phyloP scores from a whole-genome alignment of 2,329 filamentous ascomycete species.

The Fusarium sp. region DNA sequence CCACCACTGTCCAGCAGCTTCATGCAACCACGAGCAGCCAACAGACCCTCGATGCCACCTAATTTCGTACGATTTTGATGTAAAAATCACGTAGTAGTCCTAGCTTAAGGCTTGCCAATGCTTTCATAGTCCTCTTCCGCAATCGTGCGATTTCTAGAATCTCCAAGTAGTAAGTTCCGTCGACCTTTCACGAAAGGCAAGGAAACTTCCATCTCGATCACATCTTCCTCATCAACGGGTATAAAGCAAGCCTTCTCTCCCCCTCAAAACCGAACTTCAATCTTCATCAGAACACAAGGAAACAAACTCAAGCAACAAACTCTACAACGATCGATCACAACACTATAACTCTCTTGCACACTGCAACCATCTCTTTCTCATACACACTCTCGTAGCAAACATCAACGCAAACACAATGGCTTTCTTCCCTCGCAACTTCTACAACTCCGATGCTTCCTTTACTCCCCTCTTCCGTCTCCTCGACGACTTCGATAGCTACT shows the following conservation, averaged over 20 bases:
- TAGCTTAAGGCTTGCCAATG: slow-evolving; percentile 13
- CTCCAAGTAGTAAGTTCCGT: slow-evolving; percentile 20
- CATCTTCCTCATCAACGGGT: slow-evolving; percentile 22
- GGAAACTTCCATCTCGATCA: slow-evolving; percentile 23
- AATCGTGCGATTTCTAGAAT: slow-evolving; percentile 39
- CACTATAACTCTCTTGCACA: slow-evolving; percentile 26
- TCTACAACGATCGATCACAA: not conserved
- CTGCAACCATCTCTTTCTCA: slow-evolving; percentile 36
- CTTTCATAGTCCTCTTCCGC: slow-evolving; percentile 3
- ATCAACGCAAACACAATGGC: slow-evolving; percentile 59
- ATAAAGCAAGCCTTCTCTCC: slow-evolving; percentile 43
- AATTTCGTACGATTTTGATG: slow-evolving; percentile 26
- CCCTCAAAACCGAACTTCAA: slow-evolving; percentile 13
- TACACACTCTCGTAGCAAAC: slow-evolving; percentile 27
- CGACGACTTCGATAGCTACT: slow-evolving; percentile 69
- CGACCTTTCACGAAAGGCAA: slow-evolving; percentile 28
- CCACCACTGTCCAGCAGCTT: slow-evolving; percentile 31
- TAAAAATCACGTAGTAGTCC: slow-evolving; percentile 1
- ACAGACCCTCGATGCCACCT: not conserved
- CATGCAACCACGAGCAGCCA: slow-evolving; percentile 18
- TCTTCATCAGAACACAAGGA: slow-evolving; percentile 43
- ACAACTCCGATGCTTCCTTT: slow-evolving; percentile 61
- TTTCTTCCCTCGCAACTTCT: slow-evolving; percentile 64
- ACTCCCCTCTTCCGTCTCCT: slow-evolving; percentile 70
- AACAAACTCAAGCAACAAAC: slow-evolving; percentile 35